These are phyloP conservation scores for Tetrapisispora fleetii DNA, from an alignment of 805 yeast genomes.

Conservation along the genomic window DNA sequence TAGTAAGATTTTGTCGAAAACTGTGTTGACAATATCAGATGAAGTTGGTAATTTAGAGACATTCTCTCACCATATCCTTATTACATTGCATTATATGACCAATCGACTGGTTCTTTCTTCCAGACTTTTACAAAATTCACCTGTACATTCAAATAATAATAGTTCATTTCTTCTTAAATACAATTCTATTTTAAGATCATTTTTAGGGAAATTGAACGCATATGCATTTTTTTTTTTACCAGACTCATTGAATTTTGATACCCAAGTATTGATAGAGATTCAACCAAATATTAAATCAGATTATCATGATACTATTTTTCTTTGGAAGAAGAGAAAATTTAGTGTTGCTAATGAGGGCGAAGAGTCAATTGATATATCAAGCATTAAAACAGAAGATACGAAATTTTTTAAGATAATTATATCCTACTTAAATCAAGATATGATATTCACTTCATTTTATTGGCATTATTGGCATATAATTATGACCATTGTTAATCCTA, in stretches of 20 bases:
- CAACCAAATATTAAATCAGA: conserved; percentile 6
- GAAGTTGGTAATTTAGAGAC: conserved; percentile 12
- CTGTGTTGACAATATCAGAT: conserved; percentile 11
- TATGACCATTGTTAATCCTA: conserved; percentile 4
- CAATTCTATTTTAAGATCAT: conserved; percentile 18
- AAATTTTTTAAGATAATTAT: conserved; percentile 21
- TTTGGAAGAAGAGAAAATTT: conserved; percentile 20
- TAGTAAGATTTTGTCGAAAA: conserved; percentile 23
- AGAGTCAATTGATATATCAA: conserved; percentile 3
- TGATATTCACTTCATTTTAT: conserved; percentile 21
- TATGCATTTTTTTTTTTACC: conserved; percentile 24
- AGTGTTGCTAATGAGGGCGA: background rate
- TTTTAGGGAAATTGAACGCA: conserved; percentile 26
- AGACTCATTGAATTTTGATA: conserved; percentile 21
- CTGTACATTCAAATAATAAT: background rate
- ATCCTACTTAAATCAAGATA: conserved; percentile 24
- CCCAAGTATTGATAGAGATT: conserved; percentile 9
- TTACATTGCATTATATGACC: conserved; percentile 22
- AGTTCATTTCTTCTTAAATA: conserved; percentile 12
- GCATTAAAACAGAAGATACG: conserved; percentile 10
- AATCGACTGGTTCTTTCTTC: conserved; percentile 19
- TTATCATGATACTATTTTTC: conserved; percentile 6
- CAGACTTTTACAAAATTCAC: conserved; percentile 5
- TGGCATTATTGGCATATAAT: conserved; percentile 28
- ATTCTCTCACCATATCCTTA: conserved; percentile 19